Conservation (phyloP, 1,139 yeast species). For the Taphrina sp. region DNA sequence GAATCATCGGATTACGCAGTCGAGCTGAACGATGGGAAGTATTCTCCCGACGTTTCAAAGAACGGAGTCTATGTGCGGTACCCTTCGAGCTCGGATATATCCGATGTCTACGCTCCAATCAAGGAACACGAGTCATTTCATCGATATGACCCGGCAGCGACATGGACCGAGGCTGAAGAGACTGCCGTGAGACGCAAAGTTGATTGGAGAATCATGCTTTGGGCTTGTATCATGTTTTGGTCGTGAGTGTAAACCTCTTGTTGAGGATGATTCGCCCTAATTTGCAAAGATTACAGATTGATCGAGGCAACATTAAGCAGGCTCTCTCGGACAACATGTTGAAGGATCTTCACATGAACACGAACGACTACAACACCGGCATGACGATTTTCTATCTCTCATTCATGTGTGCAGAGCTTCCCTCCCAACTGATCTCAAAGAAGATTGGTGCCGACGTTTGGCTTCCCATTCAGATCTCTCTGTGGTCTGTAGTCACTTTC, state of each 20-base stretch:
- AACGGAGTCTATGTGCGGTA: too few species aligned
- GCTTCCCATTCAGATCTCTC: slow-evolving; percentile 53
- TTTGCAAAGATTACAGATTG: slow-evolving; percentile 54
- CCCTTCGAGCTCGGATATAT: too few species aligned
- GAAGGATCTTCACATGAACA: slow-evolving; percentile 49
- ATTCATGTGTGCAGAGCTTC: slow-evolving; percentile 55
- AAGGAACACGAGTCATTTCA: slow-evolving; percentile 54
- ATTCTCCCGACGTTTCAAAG: too few species aligned
- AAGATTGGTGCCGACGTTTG: slow-evolving; percentile 56
- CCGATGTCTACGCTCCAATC: slow-evolving; percentile 43
- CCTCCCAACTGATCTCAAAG: slow-evolving; percentile 56
- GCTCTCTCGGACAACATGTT: slow-evolving; percentile 55
- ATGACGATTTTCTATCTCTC: slow-evolving; percentile 50
- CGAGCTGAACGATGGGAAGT: too few species aligned
- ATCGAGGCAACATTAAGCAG: slow-evolving; percentile 53
- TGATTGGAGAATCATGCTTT: slow-evolving; percentile 50
- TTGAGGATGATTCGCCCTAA: too few species aligned
- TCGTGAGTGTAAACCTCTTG: too few species aligned
- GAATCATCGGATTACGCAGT: too few species aligned
- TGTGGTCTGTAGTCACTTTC: slow-evolving; percentile 55
- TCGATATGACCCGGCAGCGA: slow-evolving; percentile 51
- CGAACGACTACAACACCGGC: slow-evolving; percentile 54
- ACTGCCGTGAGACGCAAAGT: slow-evolving; percentile 47
- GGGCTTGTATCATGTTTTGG: slow-evolving; percentile 53
- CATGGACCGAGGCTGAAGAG: slow-evolving; percentile 54